Evolutionary conservation across 352 stramenopile genomes (phyloP), one percentile per base, ranked within the genome.

Genomic region (Pythium brachiatum): DNA sequence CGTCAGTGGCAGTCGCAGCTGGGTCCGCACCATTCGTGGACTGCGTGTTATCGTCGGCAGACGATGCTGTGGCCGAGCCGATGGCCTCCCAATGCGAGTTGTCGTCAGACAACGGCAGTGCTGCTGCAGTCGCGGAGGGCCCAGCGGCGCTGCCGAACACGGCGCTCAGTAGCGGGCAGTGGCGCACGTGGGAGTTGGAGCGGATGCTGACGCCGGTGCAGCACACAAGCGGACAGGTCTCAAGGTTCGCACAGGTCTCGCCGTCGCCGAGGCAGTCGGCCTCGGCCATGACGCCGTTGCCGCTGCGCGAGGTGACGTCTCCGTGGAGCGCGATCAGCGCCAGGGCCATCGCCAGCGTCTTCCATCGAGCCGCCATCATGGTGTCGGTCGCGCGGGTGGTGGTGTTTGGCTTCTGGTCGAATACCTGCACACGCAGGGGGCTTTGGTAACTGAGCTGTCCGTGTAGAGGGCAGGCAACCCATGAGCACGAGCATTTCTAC

Each of bases 231-330:
- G 62, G 54, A 48, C 62, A 69, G 16, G 25, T 7, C 26, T 44
- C 29, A 16, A 51, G 15, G 21, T 27, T 23, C 43, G 23, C 9
- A 23, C 62, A 69, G 7, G 54, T 51, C 3, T 27, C 47, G 38
- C 55, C 62, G 62, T 69, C 55, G 29, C n/a, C 38, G 27, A 69
- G 46, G 27, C 62, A 69, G 36, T 69, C 53, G 50, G 59, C 38
- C n/a, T 57, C 59, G 26, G 47, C 47, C 25, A n/a, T 32, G 4
- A 53, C 47, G 25, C 47, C 25, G 23, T n/a, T 36, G 27, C 47
- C 25, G 23, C 7, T 36, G 27, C 16, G 44, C 31, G 59, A 18
- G 23, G 34, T 31, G 12, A 29, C 11, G 41, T 48, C 36, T 18
- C 21, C 34, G 18, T 63, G 57, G 15, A 51, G 23, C 23, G 47